These are phyloP conservation scores for Desmodesmus armatus DNA, from an alignment of 139 green algal genomes.

Conservation along the genomic window DNA sequence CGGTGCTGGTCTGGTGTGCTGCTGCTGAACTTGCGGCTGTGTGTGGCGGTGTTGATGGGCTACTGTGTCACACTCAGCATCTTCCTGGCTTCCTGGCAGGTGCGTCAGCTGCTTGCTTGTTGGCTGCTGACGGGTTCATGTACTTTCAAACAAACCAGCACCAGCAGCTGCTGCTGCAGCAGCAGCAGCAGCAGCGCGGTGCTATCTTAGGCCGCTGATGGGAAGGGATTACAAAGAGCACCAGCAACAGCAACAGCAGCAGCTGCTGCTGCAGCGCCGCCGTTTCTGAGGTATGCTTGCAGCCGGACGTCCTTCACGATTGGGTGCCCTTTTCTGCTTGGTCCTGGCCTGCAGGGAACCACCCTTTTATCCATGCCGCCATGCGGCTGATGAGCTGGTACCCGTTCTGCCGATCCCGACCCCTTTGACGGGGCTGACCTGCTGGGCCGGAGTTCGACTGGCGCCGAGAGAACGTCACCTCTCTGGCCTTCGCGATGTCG, in stretches of 20 bases:
- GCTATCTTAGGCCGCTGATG: no score
- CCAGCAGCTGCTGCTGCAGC: neutral
- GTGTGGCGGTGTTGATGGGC: neutral
- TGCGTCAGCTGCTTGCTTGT: neutral
- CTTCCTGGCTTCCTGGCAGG: conserved; percentile 25
- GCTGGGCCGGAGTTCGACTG: no score
- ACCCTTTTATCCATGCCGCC: no score
- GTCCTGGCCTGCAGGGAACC: no score
- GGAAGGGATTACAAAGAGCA: neutral
- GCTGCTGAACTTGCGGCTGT: conserved; percentile 13
- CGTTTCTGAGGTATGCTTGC: neutral
- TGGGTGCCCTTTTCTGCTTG: neutral
- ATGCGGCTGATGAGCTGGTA: no score
- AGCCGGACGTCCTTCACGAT: neutral
- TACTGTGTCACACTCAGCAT: conserved; percentile 24
- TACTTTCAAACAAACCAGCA: neutral
- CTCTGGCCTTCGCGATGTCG: neutral
- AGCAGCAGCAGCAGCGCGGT: no score
- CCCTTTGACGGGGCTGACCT: neutral
- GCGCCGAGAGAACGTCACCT: neutral
- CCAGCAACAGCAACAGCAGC: neutral
- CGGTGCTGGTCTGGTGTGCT: no score
- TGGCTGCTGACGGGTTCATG: neutral
- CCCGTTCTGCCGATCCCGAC: no score
- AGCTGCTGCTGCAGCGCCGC: neutral